A percentile compares a stretch with the other conserved stretches of the same genome.
phyloP scores from a whole-genome alignment of 1,284 basidiomycete genomes.

The Microbotryomycetes sp. region DNA sequence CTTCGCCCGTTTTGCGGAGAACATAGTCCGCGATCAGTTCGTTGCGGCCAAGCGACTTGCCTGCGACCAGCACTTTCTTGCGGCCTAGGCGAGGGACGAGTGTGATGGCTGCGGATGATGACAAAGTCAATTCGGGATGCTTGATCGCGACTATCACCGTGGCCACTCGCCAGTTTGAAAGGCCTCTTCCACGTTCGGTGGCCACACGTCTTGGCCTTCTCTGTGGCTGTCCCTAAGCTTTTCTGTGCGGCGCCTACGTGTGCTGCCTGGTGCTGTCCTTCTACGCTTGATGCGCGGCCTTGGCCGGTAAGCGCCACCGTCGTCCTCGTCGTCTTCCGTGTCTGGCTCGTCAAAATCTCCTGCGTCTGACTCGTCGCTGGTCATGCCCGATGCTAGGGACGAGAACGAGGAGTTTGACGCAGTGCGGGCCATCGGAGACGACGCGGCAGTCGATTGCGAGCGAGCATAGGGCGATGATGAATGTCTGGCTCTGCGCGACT shows the following conservation, averaged over 20 bases:
- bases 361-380: neutral
- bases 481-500: neutral
- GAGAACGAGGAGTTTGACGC: neutral
- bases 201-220: conserved; percentile 43
- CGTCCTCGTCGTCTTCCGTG: neutral
- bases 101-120: conserved; percentile 37
- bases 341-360: conserved; percentile 3
- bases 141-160: neutral
- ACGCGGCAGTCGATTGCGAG: conserved; percentile 14
- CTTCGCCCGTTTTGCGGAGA: conserved; percentile 43
- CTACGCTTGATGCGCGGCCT: conserved; percentile 21
- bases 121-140: neutral
- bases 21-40: conserved; percentile 49
- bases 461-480: conserved; percentile 15
- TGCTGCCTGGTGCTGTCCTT: conserved; percentile 6
- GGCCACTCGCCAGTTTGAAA: conserved; percentile 41
- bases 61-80: conserved; percentile 47
- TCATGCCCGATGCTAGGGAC: neutral
- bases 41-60: conserved; percentile 48
- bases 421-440: conserved; percentile 18
- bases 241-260: neutral
- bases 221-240: conserved; percentile 16
- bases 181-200: conserved; percentile 43
- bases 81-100: conserved; percentile 45
- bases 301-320: conserved; percentile 1